Base-by-base conservation (phyloP, 108 stramenopile species). In the Pseudonitzschia pungens region DNA sequence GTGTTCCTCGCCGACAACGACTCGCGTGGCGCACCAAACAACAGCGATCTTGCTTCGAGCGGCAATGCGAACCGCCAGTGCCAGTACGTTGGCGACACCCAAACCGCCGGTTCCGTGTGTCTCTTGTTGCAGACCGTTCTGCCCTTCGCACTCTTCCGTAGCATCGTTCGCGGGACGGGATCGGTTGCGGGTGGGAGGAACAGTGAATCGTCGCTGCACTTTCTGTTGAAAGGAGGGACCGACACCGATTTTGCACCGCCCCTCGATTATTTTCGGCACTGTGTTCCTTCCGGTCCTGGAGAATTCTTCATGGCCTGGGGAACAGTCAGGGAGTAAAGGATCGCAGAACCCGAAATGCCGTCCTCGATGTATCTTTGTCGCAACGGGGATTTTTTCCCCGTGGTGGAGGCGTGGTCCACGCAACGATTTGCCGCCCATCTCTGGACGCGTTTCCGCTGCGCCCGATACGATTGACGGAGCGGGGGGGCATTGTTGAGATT, bases 91-190 rank as follows among this genome's bases (percentile, higher is more conserved):
- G 83, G 75, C 5, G 85, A 87, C 70, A 86, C 78, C 20, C 65
- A 74, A 66, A 90, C 89, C 20, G 89, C 89, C 66, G 89, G 89
- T 42, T 87, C 89, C 14, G 74, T 90, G 29, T 87, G 86, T 59
- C 69, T 90, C 45, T 65, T 90, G 41, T 57, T 90, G 36, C 89
- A 90, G 60, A 80, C 87, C 22, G 78, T 81, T 0, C 58, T 90
- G 62, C 84, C 85, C 0, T 83, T 73, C 74, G 84, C 83, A 10
- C 69, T 90, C 11, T 69, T 81, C 41, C 44, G 55, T 33, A 21
- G 50, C 24, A 65, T 56, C 29, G 21, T 48, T 14, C 40, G 31
- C 65, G 57, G 10, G 20, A 27, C 18, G 28, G 27, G 65, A 20
- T 48, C 18, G 14, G 18, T 14, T 48, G 10, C 42, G 10, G 31